Base-by-base conservation (phyloP, 768 basidiomycete genomes). In the Hemileccinum rubropunctum region DNA sequence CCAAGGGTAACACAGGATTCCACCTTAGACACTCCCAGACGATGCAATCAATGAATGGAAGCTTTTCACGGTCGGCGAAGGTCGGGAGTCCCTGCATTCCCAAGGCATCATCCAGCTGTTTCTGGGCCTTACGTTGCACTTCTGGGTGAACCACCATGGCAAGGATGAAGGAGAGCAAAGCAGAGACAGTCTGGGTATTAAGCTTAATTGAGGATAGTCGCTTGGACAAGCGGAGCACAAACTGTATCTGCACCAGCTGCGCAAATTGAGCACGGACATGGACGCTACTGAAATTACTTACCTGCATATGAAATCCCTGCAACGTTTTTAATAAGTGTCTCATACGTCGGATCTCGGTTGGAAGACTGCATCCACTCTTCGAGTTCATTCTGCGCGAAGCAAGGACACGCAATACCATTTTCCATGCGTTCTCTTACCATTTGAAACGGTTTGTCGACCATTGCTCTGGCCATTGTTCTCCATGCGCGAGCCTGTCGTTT, bases 101-200 rank as follows among this genome's bases (percentile, higher is more conserved):
- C 51, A 76, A 63, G 7, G 78, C 71, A 41, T 52, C 55, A 60
- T 83, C 81, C 35, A 84, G 64, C 61, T 84, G 78, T 39, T 66
- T 65, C 54, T 82, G 82, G 9, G 71, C 73, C 59, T 72, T 75
- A 52, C 62, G 65, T 45, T 77, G 73, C 15, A 78, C 73, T 3
- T 76, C 66, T 15, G 82, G 82, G 59, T 81, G 60, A 27, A 76
- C 67, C 40, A 77, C 66, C 78, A 83, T 81, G 4, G 80, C 76
- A 11, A 82, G 72, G 21, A 80, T 52, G 58, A 83, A 81, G 4
- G 73, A 70, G 34, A 74, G 68, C 34, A 82, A 61, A 13, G 75
- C 68, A 13, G 78, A 74, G 12, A 76, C 71, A 3, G 79, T 82
- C 82, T 83, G 32, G 13, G 21, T 42, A 27, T 30, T 4, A 21